Conservation (phyloP, 1,284 basidiomycete genomes). For the Microbotryum intermedium region DNA sequence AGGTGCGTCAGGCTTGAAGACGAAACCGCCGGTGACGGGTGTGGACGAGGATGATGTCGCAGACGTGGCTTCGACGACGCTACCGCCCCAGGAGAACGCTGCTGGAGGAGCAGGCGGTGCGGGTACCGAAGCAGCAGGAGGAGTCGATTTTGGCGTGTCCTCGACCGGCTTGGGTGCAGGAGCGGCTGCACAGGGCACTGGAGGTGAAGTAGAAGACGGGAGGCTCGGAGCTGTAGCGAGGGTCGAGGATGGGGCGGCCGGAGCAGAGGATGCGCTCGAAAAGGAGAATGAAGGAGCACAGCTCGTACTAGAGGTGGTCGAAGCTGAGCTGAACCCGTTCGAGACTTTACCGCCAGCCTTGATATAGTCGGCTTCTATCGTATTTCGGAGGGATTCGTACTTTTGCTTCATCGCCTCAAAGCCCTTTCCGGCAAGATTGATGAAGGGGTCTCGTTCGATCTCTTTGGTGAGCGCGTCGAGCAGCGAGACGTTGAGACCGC, state of each 20-base stretch:
- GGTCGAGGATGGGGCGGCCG: no score
- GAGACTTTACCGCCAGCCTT: background rate
- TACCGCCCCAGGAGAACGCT: constrained; percentile 28
- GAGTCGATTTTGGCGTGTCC: background rate
- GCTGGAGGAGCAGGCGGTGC: constrained; percentile 30
- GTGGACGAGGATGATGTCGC: constrained; percentile 2
- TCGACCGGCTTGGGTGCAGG: background rate
- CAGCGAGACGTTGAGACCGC: constrained; percentile 70
- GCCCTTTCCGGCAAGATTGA: constrained; percentile 49
- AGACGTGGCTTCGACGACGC: constrained; percentile 22
- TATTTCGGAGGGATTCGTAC: constrained; percentile 55
- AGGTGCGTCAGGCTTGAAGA: constrained; percentile 26
- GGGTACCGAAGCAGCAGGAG: background rate
- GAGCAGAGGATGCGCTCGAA: no score
- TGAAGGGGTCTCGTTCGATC: constrained; percentile 64
- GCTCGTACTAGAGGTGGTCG: background rate
- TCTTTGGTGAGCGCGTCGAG: constrained; percentile 54
- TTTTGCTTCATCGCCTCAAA: constrained; percentile 47
- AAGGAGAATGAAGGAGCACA: background rate
- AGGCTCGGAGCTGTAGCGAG: background rate
- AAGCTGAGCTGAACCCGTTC: background rate
- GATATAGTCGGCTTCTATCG: constrained; percentile 46
- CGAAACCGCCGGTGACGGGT: constrained; percentile 27
- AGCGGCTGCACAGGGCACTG: background rate
- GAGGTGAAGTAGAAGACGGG: constrained; percentile 6